phyloP scores from a whole-genome alignment of 352 stramenopile species.

The Pythium dissimile region DNA sequence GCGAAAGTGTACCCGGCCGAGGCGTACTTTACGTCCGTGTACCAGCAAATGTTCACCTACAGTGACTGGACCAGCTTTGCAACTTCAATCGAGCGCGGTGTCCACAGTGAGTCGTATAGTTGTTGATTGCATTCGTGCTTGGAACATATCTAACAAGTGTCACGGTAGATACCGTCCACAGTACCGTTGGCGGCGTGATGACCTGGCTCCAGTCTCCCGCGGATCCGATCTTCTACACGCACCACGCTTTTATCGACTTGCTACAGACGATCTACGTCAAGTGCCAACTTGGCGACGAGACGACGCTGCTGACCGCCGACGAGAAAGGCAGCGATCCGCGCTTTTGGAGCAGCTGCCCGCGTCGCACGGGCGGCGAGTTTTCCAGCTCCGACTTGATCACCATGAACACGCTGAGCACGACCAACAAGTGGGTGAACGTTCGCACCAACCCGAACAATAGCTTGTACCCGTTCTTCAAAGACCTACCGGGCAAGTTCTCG shows the following conservation, averaged over 20 bases:
- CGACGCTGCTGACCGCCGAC: slow-evolving; percentile 10
- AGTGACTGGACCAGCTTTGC: slow-evolving; percentile 3
- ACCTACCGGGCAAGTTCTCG: slow-evolving; percentile 34
- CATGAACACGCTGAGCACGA: slow-evolving; percentile 2
- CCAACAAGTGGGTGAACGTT: slow-evolving; percentile 27
- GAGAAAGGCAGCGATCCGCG: slow-evolving; percentile 32
- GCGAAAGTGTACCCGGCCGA: slow-evolving; percentile 5
- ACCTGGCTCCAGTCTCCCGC: slow-evolving; percentile 14
- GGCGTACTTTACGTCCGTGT: slow-evolving; percentile 17
- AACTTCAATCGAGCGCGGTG: slow-evolving; percentile 13
- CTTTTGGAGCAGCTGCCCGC: slow-evolving; percentile 32
- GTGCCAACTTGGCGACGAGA: slow-evolving; percentile 19
- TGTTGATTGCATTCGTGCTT: no score
- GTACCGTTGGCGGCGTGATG: slow-evolving; percentile 13
- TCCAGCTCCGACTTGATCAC: slow-evolving; percentile 1
- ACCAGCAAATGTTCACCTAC: slow-evolving; percentile 24
- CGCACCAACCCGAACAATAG: slow-evolving; percentile 32
- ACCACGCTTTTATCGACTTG: slow-evolving; percentile 22
- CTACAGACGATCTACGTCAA: slow-evolving; percentile 26
- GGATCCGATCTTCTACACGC: slow-evolving; percentile 26
- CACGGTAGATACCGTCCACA: slow-evolving; percentile 26
- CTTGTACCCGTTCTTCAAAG: slow-evolving; percentile 66
- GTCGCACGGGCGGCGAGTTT: slow-evolving; percentile 21
- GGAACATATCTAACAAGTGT: no score
- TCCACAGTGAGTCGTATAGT: slow-evolving; percentile 18